Conservation (phyloP, 805 yeast species). For the Yamadazyma olivae region DNA sequence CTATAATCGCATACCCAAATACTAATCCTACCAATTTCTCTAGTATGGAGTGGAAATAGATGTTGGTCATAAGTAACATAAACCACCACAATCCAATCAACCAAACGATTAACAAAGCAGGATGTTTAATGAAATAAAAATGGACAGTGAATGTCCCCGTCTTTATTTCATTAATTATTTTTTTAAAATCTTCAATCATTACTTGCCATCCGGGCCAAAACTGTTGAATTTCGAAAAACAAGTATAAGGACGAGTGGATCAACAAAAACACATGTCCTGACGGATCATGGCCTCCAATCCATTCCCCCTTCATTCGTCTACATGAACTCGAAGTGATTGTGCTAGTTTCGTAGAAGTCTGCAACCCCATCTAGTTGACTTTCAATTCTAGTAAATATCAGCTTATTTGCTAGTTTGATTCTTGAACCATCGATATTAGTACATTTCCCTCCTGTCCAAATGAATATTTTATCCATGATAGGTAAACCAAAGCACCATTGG, state of each 20-base stretch:
- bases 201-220: slow-evolving; percentile 28
- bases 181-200: slow-evolving; percentile 1
- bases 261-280: slow-evolving; percentile 89
- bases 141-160: not conserved
- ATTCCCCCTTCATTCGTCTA: slow-evolving; percentile 47
- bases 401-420: slow-evolving; percentile 2
- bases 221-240: slow-evolving; percentile 60
- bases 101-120: slow-evolving; percentile 22
- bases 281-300: slow-evolving; percentile 95
- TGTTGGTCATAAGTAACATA: slow-evolving; percentile 81
- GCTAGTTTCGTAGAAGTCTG: slow-evolving; percentile 8
- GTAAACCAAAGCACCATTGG: slow-evolving; percentile 82
- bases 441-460: slow-evolving; percentile 82
- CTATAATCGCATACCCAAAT: slow-evolving; percentile 49
- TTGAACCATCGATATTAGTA: slow-evolving; percentile 20
- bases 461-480: slow-evolving; percentile 86
- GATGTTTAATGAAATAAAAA: slow-evolving; percentile 16
- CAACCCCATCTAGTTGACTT: slow-evolving; percentile 9
- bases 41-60: slow-evolving; percentile 75
- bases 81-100: slow-evolving; percentile 65
- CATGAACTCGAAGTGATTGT: slow-evolving; percentile 32
- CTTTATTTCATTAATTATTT: slow-evolving; percentile 1
- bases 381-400: slow-evolving; percentile 10
- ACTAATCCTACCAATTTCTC: slow-evolving; percentile 74
- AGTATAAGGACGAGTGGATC: slow-evolving; percentile 59